Evolutionary conservation across 2,329 filamentous ascomycete species (phyloP).

Genomic region (Dendryphion nanum): DNA sequence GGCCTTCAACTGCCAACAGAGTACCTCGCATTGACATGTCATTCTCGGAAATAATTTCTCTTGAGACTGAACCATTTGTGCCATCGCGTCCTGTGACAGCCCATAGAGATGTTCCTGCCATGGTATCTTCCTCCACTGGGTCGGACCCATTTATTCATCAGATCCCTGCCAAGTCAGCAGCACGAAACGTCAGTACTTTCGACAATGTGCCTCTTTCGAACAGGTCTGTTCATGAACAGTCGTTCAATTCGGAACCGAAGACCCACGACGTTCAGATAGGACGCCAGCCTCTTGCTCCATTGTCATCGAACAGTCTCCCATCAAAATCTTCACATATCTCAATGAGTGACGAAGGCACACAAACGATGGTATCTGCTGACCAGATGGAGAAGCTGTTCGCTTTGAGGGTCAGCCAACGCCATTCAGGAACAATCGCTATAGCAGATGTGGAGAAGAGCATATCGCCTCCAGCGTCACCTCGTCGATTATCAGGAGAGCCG

Average conservation of each 20-base stretch:
- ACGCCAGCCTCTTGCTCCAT: no score
- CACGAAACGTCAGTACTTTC: slow-evolving; percentile 17
- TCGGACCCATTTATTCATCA: not conserved
- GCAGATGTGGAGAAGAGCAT: slow-evolving; percentile 29
- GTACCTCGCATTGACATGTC: slow-evolving; percentile 13
- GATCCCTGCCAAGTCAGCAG: slow-evolving; percentile 7
- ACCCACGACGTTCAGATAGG: no score
- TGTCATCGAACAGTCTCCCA: no score
- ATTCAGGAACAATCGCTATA: slow-evolving; percentile 25
- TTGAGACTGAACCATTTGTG: slow-evolving; percentile 27
- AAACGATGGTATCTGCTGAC: slow-evolving; percentile 79
- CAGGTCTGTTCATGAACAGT: no score
- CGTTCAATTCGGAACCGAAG: no score
- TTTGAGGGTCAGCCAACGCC: slow-evolving; percentile 44
- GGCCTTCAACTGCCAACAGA: slow-evolving; percentile 29
- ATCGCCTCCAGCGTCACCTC: slow-evolving; percentile 36
- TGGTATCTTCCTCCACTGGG: not conserved
- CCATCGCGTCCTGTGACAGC: slow-evolving; percentile 31
- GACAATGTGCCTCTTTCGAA: slow-evolving; percentile 43
- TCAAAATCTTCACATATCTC: slow-evolving; percentile 22
- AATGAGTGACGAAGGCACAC: slow-evolving; percentile 70
- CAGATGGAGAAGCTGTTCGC: slow-evolving; percentile 76
- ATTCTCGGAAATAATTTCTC: slow-evolving; percentile 26
- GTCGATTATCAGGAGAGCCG: slow-evolving; percentile 24
- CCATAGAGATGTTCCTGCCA: slow-evolving; percentile 17